phyloP scores from a whole-genome alignment of 768 basidiomycete species.

The Lyophyllum shimeji region DNA sequence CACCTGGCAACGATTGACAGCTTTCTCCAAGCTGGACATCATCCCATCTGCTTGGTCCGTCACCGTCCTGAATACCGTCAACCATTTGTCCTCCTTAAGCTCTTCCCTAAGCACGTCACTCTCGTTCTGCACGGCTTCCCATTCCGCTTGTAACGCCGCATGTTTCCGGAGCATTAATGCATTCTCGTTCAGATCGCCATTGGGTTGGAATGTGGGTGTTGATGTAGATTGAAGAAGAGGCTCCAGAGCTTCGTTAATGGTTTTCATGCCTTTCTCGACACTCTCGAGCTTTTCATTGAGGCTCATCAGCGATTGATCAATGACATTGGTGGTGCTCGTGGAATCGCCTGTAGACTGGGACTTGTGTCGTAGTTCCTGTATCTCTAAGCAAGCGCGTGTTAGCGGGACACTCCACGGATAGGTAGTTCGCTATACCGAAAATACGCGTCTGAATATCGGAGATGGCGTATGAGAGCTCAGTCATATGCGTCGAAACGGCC shows the following conservation, averaged over 20 bases:
- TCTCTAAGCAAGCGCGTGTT: slow-evolving; percentile 50
- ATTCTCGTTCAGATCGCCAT: slow-evolving; percentile 38
- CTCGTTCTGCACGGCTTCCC: slow-evolving; percentile 79
- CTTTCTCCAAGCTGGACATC: slow-evolving; percentile 96
- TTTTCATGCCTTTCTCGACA: slow-evolving; percentile 70
- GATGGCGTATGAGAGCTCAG: slow-evolving; percentile 82
- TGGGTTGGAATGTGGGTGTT: slow-evolving; percentile 45
- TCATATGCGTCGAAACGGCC: slow-evolving; percentile 82
- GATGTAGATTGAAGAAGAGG: slow-evolving; percentile 52
- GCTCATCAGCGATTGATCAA: slow-evolving; percentile 78
- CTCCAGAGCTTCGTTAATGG: slow-evolving; percentile 62
- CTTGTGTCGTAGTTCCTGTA: slow-evolving; percentile 90
- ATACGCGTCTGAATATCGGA: slow-evolving; percentile 91
- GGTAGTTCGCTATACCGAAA: slow-evolving; percentile 54
- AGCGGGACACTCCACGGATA: slow-evolving; percentile 3
- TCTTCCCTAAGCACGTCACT: slow-evolving; percentile 85
- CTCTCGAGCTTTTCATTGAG: slow-evolving; percentile 79
- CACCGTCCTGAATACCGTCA: slow-evolving; percentile 91
- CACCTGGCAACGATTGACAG: slow-evolving; percentile 86
- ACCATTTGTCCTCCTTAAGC: slow-evolving; percentile 96
- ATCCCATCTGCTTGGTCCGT: slow-evolving; percentile 95
- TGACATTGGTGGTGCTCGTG: slow-evolving; percentile 61
- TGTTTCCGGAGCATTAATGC: slow-evolving; percentile 70
- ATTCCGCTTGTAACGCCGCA: slow-evolving; percentile 68
- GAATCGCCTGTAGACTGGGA: slow-evolving; percentile 63